Conservation (phyloP, 31 red algal species). For the Odonthalia washingtoniensis region DNA sequence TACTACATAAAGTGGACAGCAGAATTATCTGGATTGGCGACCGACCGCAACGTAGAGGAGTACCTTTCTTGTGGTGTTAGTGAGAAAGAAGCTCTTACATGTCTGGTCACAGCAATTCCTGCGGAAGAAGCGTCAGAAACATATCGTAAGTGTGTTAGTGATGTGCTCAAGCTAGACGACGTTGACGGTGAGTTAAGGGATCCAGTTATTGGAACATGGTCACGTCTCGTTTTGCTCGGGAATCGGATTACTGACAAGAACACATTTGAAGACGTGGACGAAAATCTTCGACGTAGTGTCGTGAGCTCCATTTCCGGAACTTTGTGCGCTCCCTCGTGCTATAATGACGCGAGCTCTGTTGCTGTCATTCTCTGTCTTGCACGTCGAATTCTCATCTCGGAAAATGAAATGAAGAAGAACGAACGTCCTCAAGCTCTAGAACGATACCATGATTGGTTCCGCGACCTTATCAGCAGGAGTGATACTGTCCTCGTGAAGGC, state of each 20-base stretch:
- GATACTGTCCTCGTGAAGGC: conserved; percentile 13
- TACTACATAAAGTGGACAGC: conserved; percentile 13
- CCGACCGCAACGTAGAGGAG: conserved; percentile 1
- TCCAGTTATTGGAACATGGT: conserved; percentile 18
- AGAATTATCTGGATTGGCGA: conserved; percentile 42
- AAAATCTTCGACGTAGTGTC: conserved; percentile 7
- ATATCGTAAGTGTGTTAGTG: conserved; percentile 39
- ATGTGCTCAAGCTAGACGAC: neutral
- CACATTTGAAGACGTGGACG: conserved; percentile 3
- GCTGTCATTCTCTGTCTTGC: conserved; percentile 44
- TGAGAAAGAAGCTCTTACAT: conserved; percentile 15
- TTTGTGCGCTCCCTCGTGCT: conserved; percentile 10
- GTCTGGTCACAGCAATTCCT: conserved; percentile 17
- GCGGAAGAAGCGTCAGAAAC: conserved; percentile 11
- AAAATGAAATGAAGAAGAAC: neutral
- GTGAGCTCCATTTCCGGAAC: conserved; percentile 35
- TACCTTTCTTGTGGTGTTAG: conserved; percentile 19
- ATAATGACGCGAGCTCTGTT: conserved; percentile 28
- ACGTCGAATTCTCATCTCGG: conserved; percentile 27
- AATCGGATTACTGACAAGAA: conserved; percentile 42
- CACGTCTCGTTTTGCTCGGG: conserved; percentile 22
- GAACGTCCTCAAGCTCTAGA: neutral
- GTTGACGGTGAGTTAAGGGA: neutral
- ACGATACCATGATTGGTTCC: conserved; percentile 51
- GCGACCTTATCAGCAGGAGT: conserved; percentile 14